Percentiles rank a stretch among this genome's conserved stretches.
phyloP scores from a whole-genome alignment of 257 asterid species.

The Voacanga thouarsii region DNA sequence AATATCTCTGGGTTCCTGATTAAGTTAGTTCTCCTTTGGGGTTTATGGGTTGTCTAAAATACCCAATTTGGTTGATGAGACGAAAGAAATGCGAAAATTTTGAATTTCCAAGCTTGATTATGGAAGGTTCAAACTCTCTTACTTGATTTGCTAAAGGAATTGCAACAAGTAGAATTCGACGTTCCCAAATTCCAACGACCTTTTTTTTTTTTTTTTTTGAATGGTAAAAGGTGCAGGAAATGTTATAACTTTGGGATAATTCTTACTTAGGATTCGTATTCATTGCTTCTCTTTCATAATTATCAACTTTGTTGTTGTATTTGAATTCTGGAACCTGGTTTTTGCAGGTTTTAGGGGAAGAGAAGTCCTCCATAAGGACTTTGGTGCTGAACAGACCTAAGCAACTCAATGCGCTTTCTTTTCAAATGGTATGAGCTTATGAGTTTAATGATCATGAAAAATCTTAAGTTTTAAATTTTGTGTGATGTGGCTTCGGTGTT shows the following conservation, averaged over 20 bases:
- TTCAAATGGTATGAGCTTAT: slow-evolving; percentile 52
- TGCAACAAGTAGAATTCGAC: neutral
- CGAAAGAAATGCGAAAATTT: neutral
- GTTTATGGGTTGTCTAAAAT: neutral
- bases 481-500: neutral
- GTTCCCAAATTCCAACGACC: neutral
- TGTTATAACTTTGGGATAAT: neutral
- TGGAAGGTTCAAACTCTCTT: neutral
- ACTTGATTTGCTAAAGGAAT: neutral
- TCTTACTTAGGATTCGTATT: neutral
- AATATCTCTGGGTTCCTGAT: neutral
- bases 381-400: slow-evolving; percentile 69
- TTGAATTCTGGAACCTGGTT: slow-evolving; percentile 5
- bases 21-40: too few species aligned
- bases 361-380: slow-evolving; percentile 44
- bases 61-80: neutral
- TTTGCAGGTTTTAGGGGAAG: slow-evolving; percentile 69
- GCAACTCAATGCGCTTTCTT: slow-evolving; percentile 81
- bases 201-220: neutral
- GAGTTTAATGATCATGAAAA: slow-evolving; percentile 1
- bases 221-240: neutral
- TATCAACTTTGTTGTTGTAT: neutral
- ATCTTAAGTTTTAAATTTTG: neutral
- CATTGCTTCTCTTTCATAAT: neutral
- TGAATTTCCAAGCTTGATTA: neutral